These are phyloP conservation scores for Globisporangium middletonii DNA, from an alignment of 352 stramenopile genomes.

Conservation along the genomic window DNA sequence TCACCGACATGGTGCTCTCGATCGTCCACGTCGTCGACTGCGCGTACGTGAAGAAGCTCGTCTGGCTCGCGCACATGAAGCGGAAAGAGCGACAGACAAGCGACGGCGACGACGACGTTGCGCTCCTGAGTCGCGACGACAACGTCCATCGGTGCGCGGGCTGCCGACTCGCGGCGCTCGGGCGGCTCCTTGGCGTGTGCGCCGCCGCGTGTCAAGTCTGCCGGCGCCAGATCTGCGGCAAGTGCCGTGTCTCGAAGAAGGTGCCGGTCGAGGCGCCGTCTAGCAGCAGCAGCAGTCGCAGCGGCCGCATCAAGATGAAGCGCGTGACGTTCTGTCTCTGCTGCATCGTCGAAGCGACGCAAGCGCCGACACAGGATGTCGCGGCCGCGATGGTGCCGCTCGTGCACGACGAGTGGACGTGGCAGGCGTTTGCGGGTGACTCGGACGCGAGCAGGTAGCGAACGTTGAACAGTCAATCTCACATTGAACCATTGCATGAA, in stretches of 20 bases:
- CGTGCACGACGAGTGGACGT: not conserved
- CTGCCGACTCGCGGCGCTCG: constrained; percentile 1
- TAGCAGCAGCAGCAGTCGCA: not conserved
- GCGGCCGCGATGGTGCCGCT: constrained; percentile 2
- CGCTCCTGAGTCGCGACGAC: not conserved
- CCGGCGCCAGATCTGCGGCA: constrained; percentile 3
- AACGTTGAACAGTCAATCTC: no score
- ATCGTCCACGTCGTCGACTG: constrained; percentile 29
- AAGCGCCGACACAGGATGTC: constrained; percentile 1
- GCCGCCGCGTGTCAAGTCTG: constrained; percentile 1
- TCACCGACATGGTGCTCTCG: no score
- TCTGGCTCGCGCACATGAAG: constrained; percentile 21
- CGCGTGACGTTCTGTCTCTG: constrained; percentile 6
- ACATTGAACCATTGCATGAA: no score
- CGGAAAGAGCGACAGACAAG: constrained; percentile 9
- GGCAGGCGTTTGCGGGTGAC: not conserved
- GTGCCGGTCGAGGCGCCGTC: not conserved
- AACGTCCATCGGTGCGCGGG: not conserved
- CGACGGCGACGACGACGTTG: not conserved
- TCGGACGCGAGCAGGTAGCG: no score
- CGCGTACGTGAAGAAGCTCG: constrained; percentile 54
- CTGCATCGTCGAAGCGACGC: constrained; percentile 14
- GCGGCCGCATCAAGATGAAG: constrained; percentile 2
- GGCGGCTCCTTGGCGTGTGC: not conserved
- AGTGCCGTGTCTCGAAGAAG: constrained; percentile 13